phyloP scores from a whole-genome alignment of 192 early-diverging fungal genomes.

The Radiomyces spectabilis region DNA sequence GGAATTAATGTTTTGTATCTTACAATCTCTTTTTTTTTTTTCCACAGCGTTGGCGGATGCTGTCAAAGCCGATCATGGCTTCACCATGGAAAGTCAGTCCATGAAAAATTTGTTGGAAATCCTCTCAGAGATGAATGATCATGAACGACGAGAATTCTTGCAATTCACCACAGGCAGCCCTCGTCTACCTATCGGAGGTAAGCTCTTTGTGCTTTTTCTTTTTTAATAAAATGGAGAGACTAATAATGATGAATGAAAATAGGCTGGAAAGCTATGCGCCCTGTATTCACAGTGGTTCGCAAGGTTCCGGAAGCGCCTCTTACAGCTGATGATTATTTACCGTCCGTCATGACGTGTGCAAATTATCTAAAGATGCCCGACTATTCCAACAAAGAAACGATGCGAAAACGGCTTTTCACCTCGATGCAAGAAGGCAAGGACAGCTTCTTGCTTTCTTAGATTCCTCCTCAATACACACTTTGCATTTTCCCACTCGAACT shows the following conservation, averaged over 20 bases:
- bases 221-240: too few species aligned
- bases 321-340: conserved; percentile 71
- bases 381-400: conserved; percentile 58
- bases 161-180: conserved; percentile 88
- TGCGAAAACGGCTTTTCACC: conserved; percentile 55
- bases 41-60: conserved; percentile 49
- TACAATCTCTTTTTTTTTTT: conserved; percentile 3
- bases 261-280: conserved; percentile 72
- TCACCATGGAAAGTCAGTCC: conserved; percentile 56
- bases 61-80: conserved; percentile 86
- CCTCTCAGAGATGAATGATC: conserved; percentile 53
- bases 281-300: conserved; percentile 82
- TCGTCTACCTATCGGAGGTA: conserved; percentile 79
- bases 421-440: conserved; percentile 84
- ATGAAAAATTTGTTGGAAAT: conserved; percentile 60
- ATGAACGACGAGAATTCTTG: conserved; percentile 70
- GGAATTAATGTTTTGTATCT: background rate
- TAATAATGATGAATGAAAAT: too few species aligned
- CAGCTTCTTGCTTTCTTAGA: conserved; percentile 67
- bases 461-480: too few species aligned
- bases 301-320: conserved; percentile 63
- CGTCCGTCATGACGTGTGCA: conserved; percentile 94
- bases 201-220: background rate
- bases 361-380: conserved; percentile 92
- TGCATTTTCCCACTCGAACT: too few species aligned